These are phyloP conservation scores for Xerophyta viscosa DNA, from an alignment of 106 monocot species.

Conservation along the genomic window DNA sequence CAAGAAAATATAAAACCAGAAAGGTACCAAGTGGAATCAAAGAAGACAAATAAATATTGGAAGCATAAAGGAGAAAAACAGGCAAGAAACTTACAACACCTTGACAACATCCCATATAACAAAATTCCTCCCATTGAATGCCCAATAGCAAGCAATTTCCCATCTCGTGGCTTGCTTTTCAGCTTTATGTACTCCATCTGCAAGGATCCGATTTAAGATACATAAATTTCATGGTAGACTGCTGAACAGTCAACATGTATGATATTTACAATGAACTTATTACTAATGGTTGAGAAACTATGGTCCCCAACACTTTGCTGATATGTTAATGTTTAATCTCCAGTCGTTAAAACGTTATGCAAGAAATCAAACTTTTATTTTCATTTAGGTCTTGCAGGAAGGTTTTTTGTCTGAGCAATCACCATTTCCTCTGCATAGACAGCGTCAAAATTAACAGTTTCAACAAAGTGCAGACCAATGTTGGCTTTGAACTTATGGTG, in stretches of 20 bases:
- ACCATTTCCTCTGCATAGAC: too few relatives aligned
- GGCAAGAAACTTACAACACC: slow-evolving; percentile 41
- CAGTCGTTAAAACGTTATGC: too few relatives aligned
- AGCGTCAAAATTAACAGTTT: too few relatives aligned
- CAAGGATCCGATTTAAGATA: slow-evolving; percentile 16
- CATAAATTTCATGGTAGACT: neutral
- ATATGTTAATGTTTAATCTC: too few relatives aligned
- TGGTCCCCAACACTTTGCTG: too few relatives aligned
- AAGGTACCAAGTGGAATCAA: neutral
- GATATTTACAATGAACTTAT: too few relatives aligned
- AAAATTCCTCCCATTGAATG: slow-evolving; percentile 98
- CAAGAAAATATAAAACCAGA: neutral
- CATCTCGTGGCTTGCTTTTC: slow-evolving; percentile 60
- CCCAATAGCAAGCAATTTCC: slow-evolving; percentile 81
- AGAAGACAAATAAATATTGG: neutral
- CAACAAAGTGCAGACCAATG: too few relatives aligned
- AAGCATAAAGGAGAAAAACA: neutral
- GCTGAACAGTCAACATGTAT: neutral
- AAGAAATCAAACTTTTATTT: too few relatives aligned
- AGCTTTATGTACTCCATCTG: slow-evolving; percentile 84
- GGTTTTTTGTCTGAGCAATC: too few relatives aligned
- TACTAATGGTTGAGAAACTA: too few relatives aligned
- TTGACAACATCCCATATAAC: slow-evolving; percentile 83
- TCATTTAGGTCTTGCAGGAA: too few relatives aligned
- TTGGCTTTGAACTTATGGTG: too few relatives aligned